Conservation (phyloP, 345 rosid species). For the Populus nigra region DNA sequence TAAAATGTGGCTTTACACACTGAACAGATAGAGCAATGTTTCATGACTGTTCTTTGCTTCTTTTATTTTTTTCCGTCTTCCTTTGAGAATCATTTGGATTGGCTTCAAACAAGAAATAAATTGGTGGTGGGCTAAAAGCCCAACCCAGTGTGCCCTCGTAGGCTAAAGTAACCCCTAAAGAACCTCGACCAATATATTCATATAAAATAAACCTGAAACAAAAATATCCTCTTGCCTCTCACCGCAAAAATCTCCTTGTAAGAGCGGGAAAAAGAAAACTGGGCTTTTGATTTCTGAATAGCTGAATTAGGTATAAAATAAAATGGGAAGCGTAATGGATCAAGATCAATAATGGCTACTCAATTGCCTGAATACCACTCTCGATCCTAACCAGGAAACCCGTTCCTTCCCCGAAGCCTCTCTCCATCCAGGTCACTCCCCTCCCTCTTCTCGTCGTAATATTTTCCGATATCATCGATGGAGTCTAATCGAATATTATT, state of each 20-base stretch:
- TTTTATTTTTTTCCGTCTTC: background rate
- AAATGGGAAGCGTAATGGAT: slow-evolving; percentile 43
- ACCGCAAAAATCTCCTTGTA: background rate
- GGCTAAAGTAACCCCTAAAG: background rate
- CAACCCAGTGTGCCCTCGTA: background rate
- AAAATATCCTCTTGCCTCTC: background rate
- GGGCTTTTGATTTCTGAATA: background rate
- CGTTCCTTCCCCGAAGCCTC: slow-evolving; percentile 93
- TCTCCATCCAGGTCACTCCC: slow-evolving; percentile 71
- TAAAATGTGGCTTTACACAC: no score
- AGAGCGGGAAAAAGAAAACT: background rate
- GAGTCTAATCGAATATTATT: background rate
- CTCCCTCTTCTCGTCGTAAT: background rate
- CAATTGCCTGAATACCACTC: slow-evolving; percentile 79
- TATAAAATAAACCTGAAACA: background rate
- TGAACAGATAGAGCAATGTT: no score
- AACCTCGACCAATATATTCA: no score
- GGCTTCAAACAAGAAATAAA: background rate
- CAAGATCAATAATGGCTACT: slow-evolving; percentile 90
- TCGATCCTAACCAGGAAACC: slow-evolving; percentile 75
- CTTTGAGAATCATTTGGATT: background rate
- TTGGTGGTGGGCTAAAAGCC: background rate
- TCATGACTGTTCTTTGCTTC: no score
- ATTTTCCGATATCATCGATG: background rate
- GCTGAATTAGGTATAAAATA: background rate